These are phyloP conservation scores for Rhizopogon vinicolor DNA, from an alignment of 768 basidiomycete genomes.

Conservation along the genomic window DNA sequence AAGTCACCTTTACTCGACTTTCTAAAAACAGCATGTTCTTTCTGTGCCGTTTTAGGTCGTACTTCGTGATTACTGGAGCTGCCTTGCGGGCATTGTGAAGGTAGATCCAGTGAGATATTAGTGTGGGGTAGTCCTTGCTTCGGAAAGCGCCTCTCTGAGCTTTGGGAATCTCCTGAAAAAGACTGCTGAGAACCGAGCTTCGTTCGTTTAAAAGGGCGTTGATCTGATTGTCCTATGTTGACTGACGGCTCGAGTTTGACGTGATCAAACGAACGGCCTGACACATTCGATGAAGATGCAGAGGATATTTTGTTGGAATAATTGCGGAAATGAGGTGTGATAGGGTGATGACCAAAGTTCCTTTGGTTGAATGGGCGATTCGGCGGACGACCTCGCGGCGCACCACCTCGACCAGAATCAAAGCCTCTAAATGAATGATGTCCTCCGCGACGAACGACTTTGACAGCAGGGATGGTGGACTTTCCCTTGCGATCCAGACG, in stretches of 20 bases:
- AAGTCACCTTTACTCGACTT: background rate
- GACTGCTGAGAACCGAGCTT: background rate
- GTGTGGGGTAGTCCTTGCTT: background rate
- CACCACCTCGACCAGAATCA: background rate
- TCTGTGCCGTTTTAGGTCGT: background rate
- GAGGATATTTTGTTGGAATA: background rate
- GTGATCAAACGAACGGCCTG: background rate
- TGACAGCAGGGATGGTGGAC: conserved; percentile 22
- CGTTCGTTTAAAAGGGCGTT: background rate
- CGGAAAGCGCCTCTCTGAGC: background rate
- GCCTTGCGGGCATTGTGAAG: conserved; percentile 10
- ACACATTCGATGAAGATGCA: background rate
- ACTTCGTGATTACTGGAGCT: conserved; percentile 4
- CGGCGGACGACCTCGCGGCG: background rate
- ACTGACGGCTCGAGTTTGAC: background rate
- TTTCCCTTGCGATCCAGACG: conserved; percentile 31
- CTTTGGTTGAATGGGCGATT: background rate
- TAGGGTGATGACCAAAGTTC: background rate
- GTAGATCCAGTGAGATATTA: conserved; percentile 5
- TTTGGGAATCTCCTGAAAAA: background rate
- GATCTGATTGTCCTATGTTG: background rate
- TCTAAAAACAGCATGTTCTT: background rate
- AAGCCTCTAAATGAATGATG: background rate
- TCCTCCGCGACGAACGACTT: conserved; percentile 1
- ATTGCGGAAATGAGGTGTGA: background rate